Evolutionary conservation across 1,139 yeast genomes (phyloP).

Genomic region (Taphrina flavorubra): DNA sequence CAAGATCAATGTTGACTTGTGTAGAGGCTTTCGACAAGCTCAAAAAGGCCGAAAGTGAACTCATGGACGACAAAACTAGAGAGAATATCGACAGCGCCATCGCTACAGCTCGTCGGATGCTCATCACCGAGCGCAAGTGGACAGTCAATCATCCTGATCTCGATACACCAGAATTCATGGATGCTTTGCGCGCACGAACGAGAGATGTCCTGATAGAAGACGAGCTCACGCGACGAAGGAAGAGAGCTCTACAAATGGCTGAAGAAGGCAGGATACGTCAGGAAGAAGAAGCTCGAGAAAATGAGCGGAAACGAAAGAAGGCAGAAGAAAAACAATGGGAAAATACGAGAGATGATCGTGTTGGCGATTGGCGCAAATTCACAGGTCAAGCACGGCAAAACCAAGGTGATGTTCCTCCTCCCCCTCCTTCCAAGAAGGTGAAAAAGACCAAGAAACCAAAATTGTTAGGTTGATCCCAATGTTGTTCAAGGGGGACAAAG

Average conservation of each 20-base stretch:
- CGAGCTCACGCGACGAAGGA: constrained; percentile 55
- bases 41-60: constrained; percentile 53
- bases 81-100: constrained; percentile 55
- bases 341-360: constrained; percentile 64
- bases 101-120: constrained; percentile 55
- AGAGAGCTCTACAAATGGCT: constrained; percentile 53
- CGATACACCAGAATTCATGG: constrained; percentile 52
- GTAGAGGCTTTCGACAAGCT: constrained; percentile 66
- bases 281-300: constrained; percentile 52
- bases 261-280: constrained; percentile 55
- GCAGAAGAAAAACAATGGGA: constrained; percentile 65
- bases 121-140: constrained; percentile 58
- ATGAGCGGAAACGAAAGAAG: constrained; percentile 53
- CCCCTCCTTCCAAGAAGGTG: constrained; percentile 50
- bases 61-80: constrained; percentile 52
- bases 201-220: constrained; percentile 57
- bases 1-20: neutral
- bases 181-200: constrained; percentile 55
- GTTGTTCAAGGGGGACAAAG: too few species aligned
- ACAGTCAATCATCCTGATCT: constrained; percentile 54
- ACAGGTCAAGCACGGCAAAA: constrained; percentile 55
- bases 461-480: constrained; percentile 26
- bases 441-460: constrained; percentile 50
- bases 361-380: constrained; percentile 66
- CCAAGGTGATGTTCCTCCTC: constrained; percentile 30